Base-by-base conservation (phyloP, 768 basidiomycete genomes). In the Mycena venus region DNA sequence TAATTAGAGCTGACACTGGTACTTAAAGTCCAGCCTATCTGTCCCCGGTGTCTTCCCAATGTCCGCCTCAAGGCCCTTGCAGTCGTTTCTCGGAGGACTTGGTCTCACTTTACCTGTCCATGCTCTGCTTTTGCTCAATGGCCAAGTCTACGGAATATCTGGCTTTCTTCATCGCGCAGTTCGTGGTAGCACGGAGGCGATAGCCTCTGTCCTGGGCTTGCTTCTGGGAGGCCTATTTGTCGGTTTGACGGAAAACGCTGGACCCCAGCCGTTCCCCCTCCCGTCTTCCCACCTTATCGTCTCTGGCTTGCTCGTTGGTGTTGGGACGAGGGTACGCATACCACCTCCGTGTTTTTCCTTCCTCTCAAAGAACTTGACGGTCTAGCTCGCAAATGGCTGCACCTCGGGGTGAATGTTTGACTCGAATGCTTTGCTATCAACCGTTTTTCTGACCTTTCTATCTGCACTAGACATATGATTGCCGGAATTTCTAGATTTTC, bases 401-500 rank as follows among this genome's bases (percentile, higher is more conserved):
- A 92, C 92, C 14, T 92, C 91, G 21, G 91, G 91, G 91, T 91
- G 80, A n/a, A 27, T 79, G 74, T 5, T 10, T 51, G 42, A 15
- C 60, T 49, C 36, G 68, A 58, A 63, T 27, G 36, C 14, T 40
- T 32, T 21, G 25, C 19, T 42, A 58, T 23, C 21, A n/a, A 34
- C 17, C 29, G 25, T 14, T 23, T 51, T 66, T 59, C 63, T 60
- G 27, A 65, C 21, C 40, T 23, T 32, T 42, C 60, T 15, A 51
- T 27, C 51, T 67, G 19, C 64, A 12, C 6, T 66, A 92, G 91
- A 56, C 92, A 93, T 83, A 92, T 93, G 91, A 85, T 93, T 67
- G 86, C 86, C 71, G 92, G 92, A 34, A 65, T 92, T 49, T 89
- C 91, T 44, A 87, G 89, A 32, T 83, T 91, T 70, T 92, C 91